Percentiles rank a stretch among this genome's conserved stretches.
These are phyloP conservation scores for Arthrinium puccinioides DNA, from an alignment of 2,329 filamentous ascomycete genomes.

Conservation along the genomic window DNA sequence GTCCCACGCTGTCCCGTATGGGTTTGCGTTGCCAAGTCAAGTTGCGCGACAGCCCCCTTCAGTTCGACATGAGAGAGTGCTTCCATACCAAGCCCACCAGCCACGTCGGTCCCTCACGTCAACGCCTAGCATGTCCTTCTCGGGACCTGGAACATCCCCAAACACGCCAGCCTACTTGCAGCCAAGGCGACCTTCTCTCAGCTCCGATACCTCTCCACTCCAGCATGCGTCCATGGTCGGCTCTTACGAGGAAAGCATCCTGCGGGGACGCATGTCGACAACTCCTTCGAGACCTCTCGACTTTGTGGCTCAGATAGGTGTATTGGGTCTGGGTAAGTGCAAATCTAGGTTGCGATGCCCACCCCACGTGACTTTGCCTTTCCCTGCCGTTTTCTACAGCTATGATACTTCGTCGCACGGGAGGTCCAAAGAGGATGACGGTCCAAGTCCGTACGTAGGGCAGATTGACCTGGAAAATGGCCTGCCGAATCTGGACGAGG, in stretches of 20 bases:
- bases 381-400: constrained; percentile 94
- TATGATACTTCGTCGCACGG: constrained; percentile 65
- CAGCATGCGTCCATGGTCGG: constrained; percentile 95
- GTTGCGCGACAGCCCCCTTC: constrained; percentile 26
- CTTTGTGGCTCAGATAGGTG: constrained; percentile 92
- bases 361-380: constrained; percentile 81
- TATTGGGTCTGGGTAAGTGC: constrained; percentile 82
- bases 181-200: constrained; percentile 61
- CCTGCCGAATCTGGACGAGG: constrained; percentile 47
- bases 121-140: constrained; percentile 39
- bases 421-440: constrained; percentile 64
- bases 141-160: constrained; percentile 33
- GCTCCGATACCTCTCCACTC: constrained; percentile 67
- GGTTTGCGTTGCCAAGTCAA: constrained; percentile 28
- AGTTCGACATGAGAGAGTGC: constrained; percentile 50
- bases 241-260: constrained; percentile 94
- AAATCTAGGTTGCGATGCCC: constrained; percentile 80
- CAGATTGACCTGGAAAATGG: constrained; percentile 85
- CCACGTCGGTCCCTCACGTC: constrained; percentile 68
- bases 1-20: constrained; percentile 39
- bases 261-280: constrained; percentile 93
- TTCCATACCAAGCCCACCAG: constrained; percentile 71
- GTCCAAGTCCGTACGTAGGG: constrained; percentile 92
- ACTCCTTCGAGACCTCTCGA: constrained; percentile 87
- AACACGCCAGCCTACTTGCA: constrained; percentile 44